A percentile compares a stretch with the other conserved stretches of the same genome.
Evolutionary conservation across 2,329 filamentous ascomycete genomes (phyloP).

Genomic region (Monosporascus cannonballus): DNA sequence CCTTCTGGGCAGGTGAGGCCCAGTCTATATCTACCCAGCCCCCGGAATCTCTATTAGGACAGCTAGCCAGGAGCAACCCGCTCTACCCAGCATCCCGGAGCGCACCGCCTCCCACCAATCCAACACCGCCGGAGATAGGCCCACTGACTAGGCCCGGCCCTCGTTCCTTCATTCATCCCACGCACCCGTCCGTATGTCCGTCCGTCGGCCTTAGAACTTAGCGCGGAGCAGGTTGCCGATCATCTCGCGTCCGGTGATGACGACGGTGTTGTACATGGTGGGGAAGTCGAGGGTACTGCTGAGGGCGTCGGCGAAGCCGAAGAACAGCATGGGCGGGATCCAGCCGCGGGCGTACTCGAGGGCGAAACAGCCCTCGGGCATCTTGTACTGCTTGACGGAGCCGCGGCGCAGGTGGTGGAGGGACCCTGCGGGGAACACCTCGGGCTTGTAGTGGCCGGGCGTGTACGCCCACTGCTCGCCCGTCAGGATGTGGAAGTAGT

Average conservation of each 20-base stretch:
- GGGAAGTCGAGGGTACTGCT: conserved; percentile 76
- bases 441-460: conserved; percentile 59
- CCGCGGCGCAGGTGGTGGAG: conserved; percentile 70
- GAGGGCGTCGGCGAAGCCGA: conserved; percentile 78
- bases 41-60: too few species aligned
- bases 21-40: too few species aligned
- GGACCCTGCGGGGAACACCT: conserved; percentile 62
- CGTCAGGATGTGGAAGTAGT: conserved; percentile 87
- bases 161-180: not conserved
- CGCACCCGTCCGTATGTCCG: not conserved
- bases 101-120: too few species aligned
- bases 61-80: too few species aligned
- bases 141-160: not conserved
- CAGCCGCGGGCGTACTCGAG: conserved; percentile 81
- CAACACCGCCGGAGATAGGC: too few species aligned
- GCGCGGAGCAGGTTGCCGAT: conserved; percentile 61
- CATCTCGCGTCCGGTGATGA: conserved; percentile 72
- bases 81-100: not conserved
- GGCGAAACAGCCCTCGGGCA: conserved; percentile 71
- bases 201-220: conserved; percentile 51
- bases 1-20: too few species aligned
- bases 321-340: conserved; percentile 90
- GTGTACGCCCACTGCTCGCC: conserved; percentile 74
- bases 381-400: conserved; percentile 75
- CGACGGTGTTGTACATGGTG: conserved; percentile 76